Base-by-base conservation (phyloP, 768 basidiomycete species). In the Agrocybe praecox region DNA sequence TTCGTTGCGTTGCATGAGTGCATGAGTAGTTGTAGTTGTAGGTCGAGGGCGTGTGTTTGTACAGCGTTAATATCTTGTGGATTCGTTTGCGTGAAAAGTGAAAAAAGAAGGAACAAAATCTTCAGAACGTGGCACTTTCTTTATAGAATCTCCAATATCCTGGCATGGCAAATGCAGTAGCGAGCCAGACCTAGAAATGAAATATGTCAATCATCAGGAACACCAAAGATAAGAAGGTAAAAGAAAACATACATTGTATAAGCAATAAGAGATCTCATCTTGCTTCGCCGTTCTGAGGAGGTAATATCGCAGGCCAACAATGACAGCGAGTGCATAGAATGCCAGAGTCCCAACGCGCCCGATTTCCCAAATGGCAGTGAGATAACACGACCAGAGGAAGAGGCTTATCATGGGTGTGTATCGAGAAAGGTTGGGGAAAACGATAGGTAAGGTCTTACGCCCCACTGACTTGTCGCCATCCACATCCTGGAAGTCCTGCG, bases 401-500 rank as follows among this genome's bases (percentile, higher is more conserved):
- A 80, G 65, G 6, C 66, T 67, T 10, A 75, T 23, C 12, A 74
- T 61, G 29, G 73, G 70, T 5, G 67, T 70, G 19, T 58, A 59
- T 5, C 74, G 67, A 15, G 71, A 64, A 6, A 69, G 46, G 7
- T 51, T 53, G 2, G 81, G 81, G 56, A 74, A 73, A 22, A 72
- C 69, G 55, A 82, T 76, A 4, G 81, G 80, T 14, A 82, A 61
- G 0, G 80, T 82, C 2, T 64, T 46, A 2, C 81, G 72, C 2
- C 79, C 76, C 1, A 72, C 68, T 23, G 67, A 45, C 5, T 65
- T 64, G 53, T 82, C 81, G 0, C 81, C 80, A 19, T 65, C 64
- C 6, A 71, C 63, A 49, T 82, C 81, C 48, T 74, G 74, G 59
- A 79, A 82, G 56, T 82, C 81, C 63, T 81, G 78, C 2, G 76